Percentiles rank a stretch among this genome's conserved stretches.
Conservation (phyloP, 768 basidiomycete species). For the Stropharia rugosoannulata region DNA sequence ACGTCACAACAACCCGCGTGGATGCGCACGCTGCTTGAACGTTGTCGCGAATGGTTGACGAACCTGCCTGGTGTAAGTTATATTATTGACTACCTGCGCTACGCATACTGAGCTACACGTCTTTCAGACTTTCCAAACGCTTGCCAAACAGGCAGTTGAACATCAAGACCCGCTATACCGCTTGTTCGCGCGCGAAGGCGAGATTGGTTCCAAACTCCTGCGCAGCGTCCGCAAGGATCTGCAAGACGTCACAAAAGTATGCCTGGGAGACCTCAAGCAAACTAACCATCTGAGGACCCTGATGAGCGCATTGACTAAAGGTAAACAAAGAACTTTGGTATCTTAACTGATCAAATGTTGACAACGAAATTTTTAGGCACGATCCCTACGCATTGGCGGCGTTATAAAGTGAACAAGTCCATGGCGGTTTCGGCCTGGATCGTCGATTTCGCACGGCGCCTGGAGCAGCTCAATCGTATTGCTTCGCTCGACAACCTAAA, state of each 20-base stretch:
- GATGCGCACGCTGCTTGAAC: slow-evolving; percentile 86
- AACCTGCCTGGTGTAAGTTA: slow-evolving; percentile 69
- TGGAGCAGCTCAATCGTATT: slow-evolving; percentile 81
- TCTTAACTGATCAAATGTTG: slow-evolving; percentile 4
- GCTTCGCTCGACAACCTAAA: slow-evolving; percentile 59
- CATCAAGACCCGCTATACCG: slow-evolving; percentile 85
- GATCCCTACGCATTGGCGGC: slow-evolving; percentile 84
- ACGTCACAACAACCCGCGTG: slow-evolving; percentile 84
- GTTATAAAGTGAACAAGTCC: slow-evolving; percentile 82
- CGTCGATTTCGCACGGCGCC: slow-evolving; percentile 72
- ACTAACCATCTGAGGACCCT: slow-evolving; percentile 94
- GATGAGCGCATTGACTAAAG: slow-evolving; percentile 85
- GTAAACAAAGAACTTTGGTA: slow-evolving; percentile 33
- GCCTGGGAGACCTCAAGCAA: slow-evolving; percentile 86
- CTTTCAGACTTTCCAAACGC: slow-evolving; percentile 57
- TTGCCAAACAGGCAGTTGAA: slow-evolving; percentile 65
- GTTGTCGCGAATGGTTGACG: slow-evolving; percentile 82
- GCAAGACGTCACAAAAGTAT: slow-evolving; percentile 77
- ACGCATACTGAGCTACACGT: neutral
- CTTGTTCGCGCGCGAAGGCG: slow-evolving; percentile 85
- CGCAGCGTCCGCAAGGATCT: slow-evolving; percentile 80
- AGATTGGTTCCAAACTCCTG: slow-evolving; percentile 78
- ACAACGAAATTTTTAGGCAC: slow-evolving; percentile 52
- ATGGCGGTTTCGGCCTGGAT: slow-evolving; percentile 89
- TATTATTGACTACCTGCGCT: neutral